A percentile compares a stretch with the other conserved stretches of the same genome.
Evolutionary conservation across 2,329 filamentous ascomycete genomes (phyloP).

Genomic region (Penicillium occitanis): DNA sequence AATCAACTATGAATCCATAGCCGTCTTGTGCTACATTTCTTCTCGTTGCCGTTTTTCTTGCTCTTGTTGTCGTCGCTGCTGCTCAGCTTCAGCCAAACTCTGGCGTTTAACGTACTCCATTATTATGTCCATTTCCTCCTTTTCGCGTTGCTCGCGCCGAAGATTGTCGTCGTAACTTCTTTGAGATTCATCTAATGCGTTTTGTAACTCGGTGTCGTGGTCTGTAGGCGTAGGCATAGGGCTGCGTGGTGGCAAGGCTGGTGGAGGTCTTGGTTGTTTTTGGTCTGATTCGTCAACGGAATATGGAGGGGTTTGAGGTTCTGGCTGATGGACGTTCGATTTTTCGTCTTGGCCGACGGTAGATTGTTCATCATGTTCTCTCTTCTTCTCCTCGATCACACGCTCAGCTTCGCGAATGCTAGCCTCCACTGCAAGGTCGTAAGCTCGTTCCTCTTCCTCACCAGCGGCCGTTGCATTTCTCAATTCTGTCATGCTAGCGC

Average conservation of each 20-base stretch:
- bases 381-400: conserved; percentile 24
- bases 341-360: neutral
- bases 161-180: conserved; percentile 43
- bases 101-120: conserved; percentile 77
- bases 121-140: conserved; percentile 69
- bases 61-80: neutral
- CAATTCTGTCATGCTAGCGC: conserved; percentile 66
- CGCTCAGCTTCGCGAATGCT: conserved; percentile 49
- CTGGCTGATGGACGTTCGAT: neutral
- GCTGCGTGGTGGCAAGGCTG: conserved; percentile 13
- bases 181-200: conserved; percentile 28
- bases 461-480: conserved; percentile 36
- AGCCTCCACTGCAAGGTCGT: conserved; percentile 53
- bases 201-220: conserved; percentile 33
- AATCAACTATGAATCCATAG: neutral
- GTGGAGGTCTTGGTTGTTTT: neutral
- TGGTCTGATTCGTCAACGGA: neutral
- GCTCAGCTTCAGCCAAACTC: conserved; percentile 50
- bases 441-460: conserved; percentile 47
- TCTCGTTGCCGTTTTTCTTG: neutral
- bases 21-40: neutral
- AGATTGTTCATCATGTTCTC: neutral
- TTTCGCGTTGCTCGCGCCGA: conserved; percentile 50
- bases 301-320: neutral
- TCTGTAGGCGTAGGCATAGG: conserved; percentile 19